Base-by-base conservation (phyloP, 805 yeast genomes). In the Lachancea sp. region DNA sequence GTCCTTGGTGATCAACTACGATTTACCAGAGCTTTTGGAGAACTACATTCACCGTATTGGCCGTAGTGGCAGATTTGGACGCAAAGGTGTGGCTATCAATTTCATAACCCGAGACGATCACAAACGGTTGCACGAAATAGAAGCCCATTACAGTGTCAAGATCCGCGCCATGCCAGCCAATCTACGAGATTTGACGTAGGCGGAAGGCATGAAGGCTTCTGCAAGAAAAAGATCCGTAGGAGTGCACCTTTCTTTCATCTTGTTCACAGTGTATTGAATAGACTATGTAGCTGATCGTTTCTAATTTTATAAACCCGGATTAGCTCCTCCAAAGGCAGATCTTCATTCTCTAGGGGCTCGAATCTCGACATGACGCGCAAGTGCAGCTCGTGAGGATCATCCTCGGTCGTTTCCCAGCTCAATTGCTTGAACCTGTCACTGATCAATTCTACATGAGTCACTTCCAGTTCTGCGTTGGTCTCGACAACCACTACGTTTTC, bases 21-120 rank as follows among this genome's bases (percentile, higher is more conserved):
- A 90, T 69, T 71, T 90, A 58, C 97, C 97, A 36, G 75, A 79
- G 55, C 85, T 83, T 73, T 81, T 85, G 68, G 96, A 90, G 70
- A 90, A 87, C 74, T 91, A 93, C 68, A 85, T 91, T 61, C 99
- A 91, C 73, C 80, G 99, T 73, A 95, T 91, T 61, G 99, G 99
- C 69, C 82, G 99, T 73, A 87, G 95, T 58, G 99, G 99, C 62
- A 82, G 99, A 70, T 91, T 91, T 75, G 99, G 99, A 66, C 81
- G 99, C 70, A 91, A 90, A 73, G 99, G 99, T 75, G 91, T 87
- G 51, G 97, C 98, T 50, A 85, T 91, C 66, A 93, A 90, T 75
- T 85, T 91, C 62, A 82, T 90, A 58, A 90, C 98, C 42, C 76
- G 74, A 51, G 81, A 81, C 45, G 97, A 91, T 65, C 75, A 75